phyloP scores from a whole-genome alignment of 2,329 filamentous ascomycete genomes.

The Sarocladiaceae sp. region DNA sequence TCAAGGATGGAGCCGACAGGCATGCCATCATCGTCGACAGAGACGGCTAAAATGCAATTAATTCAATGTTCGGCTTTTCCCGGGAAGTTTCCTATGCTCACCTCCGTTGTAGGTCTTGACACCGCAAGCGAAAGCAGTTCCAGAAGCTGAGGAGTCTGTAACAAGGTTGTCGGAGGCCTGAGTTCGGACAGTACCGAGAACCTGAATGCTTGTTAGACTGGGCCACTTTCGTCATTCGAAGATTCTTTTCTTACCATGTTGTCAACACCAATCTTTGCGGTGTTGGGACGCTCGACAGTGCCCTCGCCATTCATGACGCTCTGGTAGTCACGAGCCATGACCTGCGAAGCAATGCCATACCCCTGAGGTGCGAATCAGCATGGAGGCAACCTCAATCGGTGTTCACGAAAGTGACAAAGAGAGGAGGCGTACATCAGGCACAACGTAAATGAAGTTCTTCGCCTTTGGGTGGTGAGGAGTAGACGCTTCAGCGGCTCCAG shows the following conservation, averaged over 20 bases:
- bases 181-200: slow-evolving; percentile 18
- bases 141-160: slow-evolving; percentile 21
- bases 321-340: slow-evolving; percentile 21
- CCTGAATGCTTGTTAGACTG: slow-evolving; percentile 1
- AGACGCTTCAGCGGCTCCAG: not conserved
- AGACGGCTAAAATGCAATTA: slow-evolving; percentile 14
- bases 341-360: slow-evolving; percentile 25
- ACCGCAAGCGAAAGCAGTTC: slow-evolving; percentile 19
- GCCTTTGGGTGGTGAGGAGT: slow-evolving; percentile 11
- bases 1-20: slow-evolving; percentile 20
- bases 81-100: no score
- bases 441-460: slow-evolving; percentile 29
- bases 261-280: slow-evolving; percentile 17
- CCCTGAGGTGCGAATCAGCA: slow-evolving; percentile 6
- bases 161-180: slow-evolving; percentile 18
- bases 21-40: slow-evolving; percentile 17
- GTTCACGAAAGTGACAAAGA: no score
- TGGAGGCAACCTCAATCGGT: not conserved
- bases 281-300: slow-evolving; percentile 15
- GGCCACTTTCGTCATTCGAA: not conserved
- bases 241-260: slow-evolving; percentile 17
- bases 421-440: slow-evolving; percentile 22
- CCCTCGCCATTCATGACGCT: slow-evolving; percentile 16
- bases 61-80: not conserved
- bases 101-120: slow-evolving; percentile 21